Base-by-base conservation (phyloP, 2,329 filamentous ascomycete species). In the Fusarium musae region DNA sequence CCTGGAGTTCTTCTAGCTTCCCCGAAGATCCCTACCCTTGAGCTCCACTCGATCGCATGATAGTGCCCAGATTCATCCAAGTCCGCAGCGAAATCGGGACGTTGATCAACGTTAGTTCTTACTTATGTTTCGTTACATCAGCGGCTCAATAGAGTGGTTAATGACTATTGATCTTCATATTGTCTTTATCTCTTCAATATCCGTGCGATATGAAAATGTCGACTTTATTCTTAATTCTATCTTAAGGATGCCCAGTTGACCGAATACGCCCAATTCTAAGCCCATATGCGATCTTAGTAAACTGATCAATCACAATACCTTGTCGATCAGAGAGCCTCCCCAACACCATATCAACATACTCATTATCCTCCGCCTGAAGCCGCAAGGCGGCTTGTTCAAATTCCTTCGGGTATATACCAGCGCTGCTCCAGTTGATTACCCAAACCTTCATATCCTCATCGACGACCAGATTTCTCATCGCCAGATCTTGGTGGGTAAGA, bases 1-100 rank as follows among this genome's bases (percentile, higher is more conserved):
- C 36, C 49, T 52, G 70, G 70, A 73, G 64, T 66, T 44, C 28
- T 10, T 60, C 53, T 59, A 73, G 42, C 16, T n/a, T 6, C 70
- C 70, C 70, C 70, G 69, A n/a, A 12, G 8, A 28, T 1, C 39
- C 64, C 34, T 30, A 36, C 17, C 0, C 3, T 26, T 0, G 2
- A 36, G 12, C 44, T 36, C 59, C 65, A 47, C 66, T 44, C 12
- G 2, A 30, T 30, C 30, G 42, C 47, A 28, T 23, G 23, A 36
- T 6, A 60, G 13, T 16, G 65, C 57, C 66, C 34, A 52, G 4
- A 68, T 52, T 37, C 11, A 34, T 17, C 21, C 36, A 72, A 46
- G 43, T 26, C 15, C n/a, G 8, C 0, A 63, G 47, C 53, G 59
- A 5, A 26, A 26, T 2, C 49, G 49, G 49, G 3, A 9, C 0